Evolutionary conservation across 2,329 filamentous ascomycete species (phyloP), one percentile per base, ranked within the genome.

Genomic region (Cladorrhinum sp.): DNA sequence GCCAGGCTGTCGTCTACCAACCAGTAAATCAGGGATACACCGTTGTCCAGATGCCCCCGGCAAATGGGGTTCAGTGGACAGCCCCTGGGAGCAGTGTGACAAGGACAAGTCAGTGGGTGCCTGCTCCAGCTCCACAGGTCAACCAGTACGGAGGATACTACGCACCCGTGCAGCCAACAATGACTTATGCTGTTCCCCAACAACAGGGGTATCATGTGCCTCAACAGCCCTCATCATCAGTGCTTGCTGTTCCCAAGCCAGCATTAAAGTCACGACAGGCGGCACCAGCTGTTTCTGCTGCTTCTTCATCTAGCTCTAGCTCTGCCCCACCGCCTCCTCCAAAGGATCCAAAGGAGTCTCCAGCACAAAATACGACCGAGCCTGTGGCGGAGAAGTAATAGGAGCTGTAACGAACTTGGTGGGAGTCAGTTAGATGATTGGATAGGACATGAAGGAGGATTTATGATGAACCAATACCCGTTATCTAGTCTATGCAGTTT

Each of bases 71-170:
- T 20, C 41, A 45, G 18, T 45, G 41, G 41, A 45, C n/a, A 22
- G 18, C 41, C 16, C 41, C 41, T 18, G 41, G 41, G 2, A 45
- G n/a, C 3, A 18, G n/a, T 45, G 41, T 22, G 3, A n/a, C 41
- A 18, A 13, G 20, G 16, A 13, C 41, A n/a, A 22, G 16, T 45
- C 41, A 45, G 16, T 45, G 41, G 41, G 41, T 5, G 5, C 10
- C 41, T 18, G 16, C 32, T 16, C 50, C 58, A 3, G 52, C 62
- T 16, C 52, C 55, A 7, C 57, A 45, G 24, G 51, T 49, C 0
- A 50, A 38, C 3, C 4, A 58, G 51, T 66, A 65, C 38, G 61
- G 41, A 3, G 64, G 64, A 1, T 66, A 62, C 61, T 66, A 66
- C 32, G 63, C 59, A 20, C 64, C 64, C 9, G 49, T 50, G 8